phyloP scores from a whole-genome alignment of 176 grass and related monocot species.

The Calamus simplicifolius region DNA sequence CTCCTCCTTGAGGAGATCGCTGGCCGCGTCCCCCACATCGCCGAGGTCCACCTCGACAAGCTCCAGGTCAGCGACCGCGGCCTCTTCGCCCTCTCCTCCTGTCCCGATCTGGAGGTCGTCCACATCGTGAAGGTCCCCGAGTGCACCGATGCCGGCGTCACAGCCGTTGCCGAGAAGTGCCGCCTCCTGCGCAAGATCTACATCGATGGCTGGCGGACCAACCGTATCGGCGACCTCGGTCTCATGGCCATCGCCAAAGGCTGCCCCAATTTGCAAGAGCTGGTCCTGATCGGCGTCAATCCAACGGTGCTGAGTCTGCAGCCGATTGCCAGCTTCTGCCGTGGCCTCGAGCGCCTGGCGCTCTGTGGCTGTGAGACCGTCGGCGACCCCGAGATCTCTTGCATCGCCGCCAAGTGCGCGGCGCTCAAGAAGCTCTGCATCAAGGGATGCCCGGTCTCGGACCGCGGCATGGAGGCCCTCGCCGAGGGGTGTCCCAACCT shows the following conservation, averaged over 20 bases:
- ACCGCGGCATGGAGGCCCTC: conserved; percentile 6
- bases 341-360: no score
- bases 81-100: conserved; percentile 11
- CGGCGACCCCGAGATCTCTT: conserved; percentile 1
- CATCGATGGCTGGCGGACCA: conserved; percentile 11
- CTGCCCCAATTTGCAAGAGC: conserved; percentile 6
- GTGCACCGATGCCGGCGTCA: conserved; percentile 8
- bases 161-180: conserved; percentile 2
- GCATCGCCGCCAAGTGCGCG: conserved; percentile 1
- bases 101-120: not conserved
- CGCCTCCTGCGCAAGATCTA: conserved; percentile 1
- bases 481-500: not conserved
- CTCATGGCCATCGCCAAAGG: conserved; percentile 2
- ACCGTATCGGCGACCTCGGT: conserved; percentile 10
- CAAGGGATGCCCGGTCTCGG: conserved; percentile 7
- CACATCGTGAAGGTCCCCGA: conserved; percentile 7
- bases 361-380: not conserved
- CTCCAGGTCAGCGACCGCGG: conserved; percentile 10
- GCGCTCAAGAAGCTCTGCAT: conserved; percentile 11
- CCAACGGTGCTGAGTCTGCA: not conserved
- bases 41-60: conserved; percentile 13
- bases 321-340: not conserved
- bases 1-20: not conserved
- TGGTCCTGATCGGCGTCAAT: conserved; percentile 5
- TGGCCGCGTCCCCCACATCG: not conserved